phyloP scores from a whole-genome alignment of 1,284 basidiomycete species.

The Vanrija humicola region DNA sequence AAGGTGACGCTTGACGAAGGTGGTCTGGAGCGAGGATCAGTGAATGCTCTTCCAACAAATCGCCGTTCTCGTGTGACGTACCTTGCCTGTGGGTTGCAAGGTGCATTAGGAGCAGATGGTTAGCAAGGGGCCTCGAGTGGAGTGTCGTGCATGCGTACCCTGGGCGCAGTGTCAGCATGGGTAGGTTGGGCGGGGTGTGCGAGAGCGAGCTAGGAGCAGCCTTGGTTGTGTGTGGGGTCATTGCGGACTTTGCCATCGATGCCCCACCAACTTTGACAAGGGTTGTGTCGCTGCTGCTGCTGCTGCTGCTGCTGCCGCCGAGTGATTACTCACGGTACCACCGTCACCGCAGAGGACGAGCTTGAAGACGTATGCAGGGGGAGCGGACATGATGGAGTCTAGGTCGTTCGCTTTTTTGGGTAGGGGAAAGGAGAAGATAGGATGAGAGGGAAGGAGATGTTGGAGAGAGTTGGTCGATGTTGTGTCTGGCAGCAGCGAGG shows the following conservation, averaged over 20 bases:
- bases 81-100: conserved; percentile 23
- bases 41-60: too few relatives aligned
- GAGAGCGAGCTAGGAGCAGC: background rate
- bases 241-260: too few relatives aligned
- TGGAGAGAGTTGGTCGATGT: background rate
- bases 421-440: background rate
- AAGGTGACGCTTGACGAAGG: conserved; percentile 99
- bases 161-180: conserved; percentile 7
- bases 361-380: conserved; percentile 68
- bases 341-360: conserved; percentile 95
- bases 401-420: background rate
- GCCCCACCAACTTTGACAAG: too few relatives aligned
- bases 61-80: conserved; percentile 3
- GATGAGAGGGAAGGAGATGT: background rate
- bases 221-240: too few relatives aligned
- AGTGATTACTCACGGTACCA: conserved; percentile 72
- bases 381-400: conserved; percentile 38
- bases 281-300: background rate
- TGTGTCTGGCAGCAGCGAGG: background rate
- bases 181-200: background rate
- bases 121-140: background rate
- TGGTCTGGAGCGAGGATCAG: conserved; percentile 58
- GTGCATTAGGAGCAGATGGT: conserved; percentile 2
- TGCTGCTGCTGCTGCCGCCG: background rate
- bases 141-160: conserved; percentile 14